Evolutionary conservation across 129 eudicot genomes (phyloP), one percentile per base, ranked within the genome.

Genomic region (Deinandra increscens): DNA sequence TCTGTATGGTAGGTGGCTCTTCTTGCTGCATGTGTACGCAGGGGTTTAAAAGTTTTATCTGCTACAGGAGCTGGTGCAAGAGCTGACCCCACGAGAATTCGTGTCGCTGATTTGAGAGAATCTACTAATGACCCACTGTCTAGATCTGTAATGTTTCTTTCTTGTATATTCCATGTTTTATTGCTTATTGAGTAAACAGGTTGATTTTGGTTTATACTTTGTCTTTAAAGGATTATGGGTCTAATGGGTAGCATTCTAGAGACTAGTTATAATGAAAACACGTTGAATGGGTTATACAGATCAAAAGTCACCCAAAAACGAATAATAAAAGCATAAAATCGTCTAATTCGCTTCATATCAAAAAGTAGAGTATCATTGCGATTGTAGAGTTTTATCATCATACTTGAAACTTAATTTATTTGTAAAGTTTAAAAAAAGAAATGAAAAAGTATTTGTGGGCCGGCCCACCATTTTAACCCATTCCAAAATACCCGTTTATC

Each of bases 41-140:
- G 95, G 76, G 98, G 97, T 61, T 75, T 93, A 81, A 89, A 85
- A 79, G 99, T 93, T 81, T 71, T 93, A 41, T 93, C 92, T 66
- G 98, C 95, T 54, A 93, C 96, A 36, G 98, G 98, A 83, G 98
- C 98, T 68, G 97, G 99, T 38, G 97, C 97, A 70, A 89, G 99
- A 82, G 99, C 99, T 74, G 99, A 89, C 73, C 97, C 97, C 62
- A 93, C 99, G 13, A 86, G 97, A 80, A 89, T 93, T 51, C 95
- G 99, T 14, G 88, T 93, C 58, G 95, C 99, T 64, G 99, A 89
- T 85, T 76, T 89, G 38, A 81, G 90, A 73, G 95, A 93, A 79
- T 93, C 97, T 11, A 87, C 83, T 74, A 93, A 93, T 64, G 97
- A 89, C 60, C 97, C 97, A 18, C 79, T 93, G 36, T 93, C 97